phyloP scores from a whole-genome alignment of 169 alveolate species.

The Cyclospora cayetanensis region DNA sequence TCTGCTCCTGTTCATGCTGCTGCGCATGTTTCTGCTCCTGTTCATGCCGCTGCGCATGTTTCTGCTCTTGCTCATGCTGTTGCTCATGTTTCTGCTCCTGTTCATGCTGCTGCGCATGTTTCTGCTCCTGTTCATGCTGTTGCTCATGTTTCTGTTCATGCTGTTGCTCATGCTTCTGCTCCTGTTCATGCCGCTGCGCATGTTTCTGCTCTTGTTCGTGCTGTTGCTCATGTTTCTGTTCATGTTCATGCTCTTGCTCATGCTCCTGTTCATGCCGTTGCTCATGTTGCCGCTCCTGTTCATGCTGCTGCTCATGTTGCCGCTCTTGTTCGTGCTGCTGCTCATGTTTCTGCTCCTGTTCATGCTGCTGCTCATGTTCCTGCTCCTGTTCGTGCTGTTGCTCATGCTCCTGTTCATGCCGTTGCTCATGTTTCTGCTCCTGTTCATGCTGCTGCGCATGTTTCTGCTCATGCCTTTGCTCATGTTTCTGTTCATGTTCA shows the following conservation, averaged over 20 bases:
- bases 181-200: not conserved
- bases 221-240: not conserved
- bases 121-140: too few species aligned
- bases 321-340: not conserved
- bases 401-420: too few species aligned
- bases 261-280: not conserved
- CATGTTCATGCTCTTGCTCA: not conserved
- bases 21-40: not conserved
- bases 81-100: not conserved
- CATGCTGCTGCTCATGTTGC: not conserved
- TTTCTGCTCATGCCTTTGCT: slow-evolving; percentile 10
- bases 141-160: not conserved
- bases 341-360: not conserved
- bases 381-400: not conserved
- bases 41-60: not conserved
- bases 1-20: too few species aligned
- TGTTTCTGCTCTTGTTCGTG: not conserved
- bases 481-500: too few species aligned
- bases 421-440: not conserved
- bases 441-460: slow-evolving; percentile 13
- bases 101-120: not conserved
- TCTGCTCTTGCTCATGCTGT: too few species aligned
- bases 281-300: not conserved
- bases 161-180: not conserved
- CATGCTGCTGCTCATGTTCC: not conserved